Conservation (phyloP, 257 asterid species). For the Solanum raphanifolium region DNA sequence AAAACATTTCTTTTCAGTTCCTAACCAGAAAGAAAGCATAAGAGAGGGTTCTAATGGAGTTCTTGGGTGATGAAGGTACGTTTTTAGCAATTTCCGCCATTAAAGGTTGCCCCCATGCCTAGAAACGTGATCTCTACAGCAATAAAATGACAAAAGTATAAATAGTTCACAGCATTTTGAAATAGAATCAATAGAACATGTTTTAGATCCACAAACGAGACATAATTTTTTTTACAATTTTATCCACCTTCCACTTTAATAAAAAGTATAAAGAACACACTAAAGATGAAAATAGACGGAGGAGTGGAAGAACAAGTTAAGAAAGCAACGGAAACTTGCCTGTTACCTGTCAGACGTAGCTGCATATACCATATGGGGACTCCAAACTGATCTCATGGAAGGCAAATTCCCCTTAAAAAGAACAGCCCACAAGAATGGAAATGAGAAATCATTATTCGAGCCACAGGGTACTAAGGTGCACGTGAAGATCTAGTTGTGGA, state of each 20-base stretch:
- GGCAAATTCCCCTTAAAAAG: not conserved
- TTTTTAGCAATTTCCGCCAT: too few species aligned
- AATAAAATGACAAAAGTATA: not conserved
- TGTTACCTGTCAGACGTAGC: not conserved
- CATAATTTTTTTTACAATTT: not conserved
- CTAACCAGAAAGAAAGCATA: too few species aligned
- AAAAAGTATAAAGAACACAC: not conserved
- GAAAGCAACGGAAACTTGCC: not conserved
- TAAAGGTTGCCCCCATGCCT: too few species aligned
- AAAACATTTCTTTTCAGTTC: too few species aligned
- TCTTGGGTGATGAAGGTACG: too few species aligned
- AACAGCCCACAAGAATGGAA: not conserved
- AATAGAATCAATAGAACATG: not conserved
- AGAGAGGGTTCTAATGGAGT: too few species aligned
- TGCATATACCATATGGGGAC: not conserved
- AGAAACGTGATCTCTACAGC: too few species aligned
- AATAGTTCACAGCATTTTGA: not conserved
- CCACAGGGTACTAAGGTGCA: not conserved
- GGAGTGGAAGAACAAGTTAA: not conserved
- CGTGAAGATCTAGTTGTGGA: not conserved
- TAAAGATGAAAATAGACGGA: not conserved
- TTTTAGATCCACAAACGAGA: not conserved
- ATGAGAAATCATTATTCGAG: not conserved
- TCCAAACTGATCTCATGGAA: not conserved
- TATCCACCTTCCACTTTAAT: not conserved